Evolutionary conservation across 139 green algal species (phyloP).

Genomic region (Microglena sp.): DNA sequence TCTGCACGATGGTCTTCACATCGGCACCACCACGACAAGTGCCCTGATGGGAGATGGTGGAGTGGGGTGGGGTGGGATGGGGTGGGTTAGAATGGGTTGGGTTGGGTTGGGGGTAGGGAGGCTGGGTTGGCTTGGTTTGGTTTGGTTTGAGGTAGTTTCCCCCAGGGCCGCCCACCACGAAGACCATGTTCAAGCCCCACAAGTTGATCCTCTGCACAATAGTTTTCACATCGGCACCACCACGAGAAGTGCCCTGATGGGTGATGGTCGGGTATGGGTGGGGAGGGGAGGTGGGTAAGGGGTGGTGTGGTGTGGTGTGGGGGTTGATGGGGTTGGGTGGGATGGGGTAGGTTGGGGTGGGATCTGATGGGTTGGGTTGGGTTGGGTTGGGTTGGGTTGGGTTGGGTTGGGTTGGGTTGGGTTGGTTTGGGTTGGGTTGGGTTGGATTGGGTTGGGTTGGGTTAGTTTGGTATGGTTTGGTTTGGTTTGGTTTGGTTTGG

Average conservation of each 20-base stretch:
- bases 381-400: no score
- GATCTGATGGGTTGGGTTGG: no score
- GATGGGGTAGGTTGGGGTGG: no score
- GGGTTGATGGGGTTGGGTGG: no score
- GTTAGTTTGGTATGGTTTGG: background rate
- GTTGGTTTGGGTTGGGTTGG: no score
- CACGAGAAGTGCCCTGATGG: constrained; percentile 79
- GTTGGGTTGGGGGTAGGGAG: constrained; percentile 81
- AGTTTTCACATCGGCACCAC: constrained; percentile 81
- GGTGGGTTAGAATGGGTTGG: constrained; percentile 84
- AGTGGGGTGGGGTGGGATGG: no score
- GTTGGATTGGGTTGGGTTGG: background rate
- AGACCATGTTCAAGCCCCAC: constrained; percentile 93
- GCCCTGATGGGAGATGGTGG: background rate
- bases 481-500: background rate
- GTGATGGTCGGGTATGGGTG: no score
- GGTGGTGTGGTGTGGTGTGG: no score
- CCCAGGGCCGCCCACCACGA: constrained; percentile 89
- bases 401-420: no score
- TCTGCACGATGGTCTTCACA: constrained; percentile 81
- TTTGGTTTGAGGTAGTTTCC: constrained; percentile 32
- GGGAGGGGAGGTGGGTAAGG: no score
- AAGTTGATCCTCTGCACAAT: constrained; percentile 91
- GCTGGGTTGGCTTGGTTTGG: constrained; percentile 73
- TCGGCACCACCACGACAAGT: constrained; percentile 5